Evolutionary conservation across 2,329 filamentous ascomycete genomes (phyloP).

Genomic region (Canariomyces notabilis): DNA sequence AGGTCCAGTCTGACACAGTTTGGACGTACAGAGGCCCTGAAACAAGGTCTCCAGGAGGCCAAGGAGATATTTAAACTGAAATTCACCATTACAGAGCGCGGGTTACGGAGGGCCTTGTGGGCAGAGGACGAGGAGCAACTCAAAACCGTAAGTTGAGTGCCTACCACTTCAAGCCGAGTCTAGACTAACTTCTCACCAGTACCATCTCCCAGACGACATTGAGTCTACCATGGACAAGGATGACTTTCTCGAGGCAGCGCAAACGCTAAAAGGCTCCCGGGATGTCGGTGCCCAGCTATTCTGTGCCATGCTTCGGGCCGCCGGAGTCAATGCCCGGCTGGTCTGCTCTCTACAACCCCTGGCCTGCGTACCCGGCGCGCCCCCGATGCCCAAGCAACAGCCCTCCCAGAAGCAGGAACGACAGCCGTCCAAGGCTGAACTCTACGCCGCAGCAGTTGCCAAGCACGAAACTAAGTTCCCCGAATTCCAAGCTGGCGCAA

Average conservation of each 20-base stretch:
- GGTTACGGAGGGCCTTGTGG: slow-evolving; percentile 70
- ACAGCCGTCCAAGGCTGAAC: slow-evolving; percentile 32
- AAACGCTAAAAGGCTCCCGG: slow-evolving; percentile 69
- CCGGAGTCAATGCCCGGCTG: slow-evolving; percentile 74
- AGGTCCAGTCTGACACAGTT: slow-evolving; percentile 65
- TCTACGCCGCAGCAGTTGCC: slow-evolving; percentile 37
- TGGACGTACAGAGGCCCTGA: slow-evolving; percentile 67
- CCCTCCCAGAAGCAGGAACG: slow-evolving; percentile 27
- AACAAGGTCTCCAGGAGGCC: slow-evolving; percentile 69
- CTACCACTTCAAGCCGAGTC: slow-evolving; percentile 1
- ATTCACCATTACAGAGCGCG: slow-evolving; percentile 67
- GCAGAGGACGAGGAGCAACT: slow-evolving; percentile 60
- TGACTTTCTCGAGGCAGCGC: slow-evolving; percentile 70
- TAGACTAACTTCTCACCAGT: slow-evolving; percentile 36
- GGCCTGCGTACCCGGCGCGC: slow-evolving; percentile 56
- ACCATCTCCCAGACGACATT: slow-evolving; percentile 53
- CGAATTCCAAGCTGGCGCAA: slow-evolving; percentile 20
- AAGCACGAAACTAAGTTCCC: slow-evolving; percentile 32
- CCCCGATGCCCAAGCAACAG: slow-evolving; percentile 41
- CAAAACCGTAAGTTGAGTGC: slow-evolving; percentile 43
- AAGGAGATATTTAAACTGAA: slow-evolving; percentile 61
- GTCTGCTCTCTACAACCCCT: slow-evolving; percentile 88
- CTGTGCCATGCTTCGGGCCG: slow-evolving; percentile 77
- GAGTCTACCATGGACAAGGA: slow-evolving; percentile 64
- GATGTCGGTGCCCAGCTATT: slow-evolving; percentile 89